Evolutionary conservation across 176 grass and related monocot species (phyloP), one percentile per base, ranked within the genome.

Genomic region (Zizania latifolia): DNA sequence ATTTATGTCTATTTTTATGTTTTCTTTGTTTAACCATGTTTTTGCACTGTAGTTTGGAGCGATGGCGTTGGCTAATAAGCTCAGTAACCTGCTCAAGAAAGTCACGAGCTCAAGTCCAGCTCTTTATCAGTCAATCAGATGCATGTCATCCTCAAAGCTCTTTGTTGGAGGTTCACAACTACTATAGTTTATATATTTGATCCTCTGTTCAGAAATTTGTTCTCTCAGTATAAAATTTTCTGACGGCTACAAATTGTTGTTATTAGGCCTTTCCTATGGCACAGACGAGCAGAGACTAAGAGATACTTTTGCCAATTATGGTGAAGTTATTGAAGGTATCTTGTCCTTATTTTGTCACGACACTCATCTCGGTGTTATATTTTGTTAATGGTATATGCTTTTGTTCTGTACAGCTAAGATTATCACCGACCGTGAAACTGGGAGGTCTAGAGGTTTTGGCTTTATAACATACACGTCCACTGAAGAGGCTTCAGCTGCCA

Each of bases 381-480:
- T 79, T 71, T 45, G 29, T 4, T 83, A 15, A 65, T 15, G 4
- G 21, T 2, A 12, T 62, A 11, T 80, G 26, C 8, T 65, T 82
- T 65, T 56, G 48, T 70, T 58, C 13, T 71, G 12, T 78, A 13
- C 92, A 99, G 96, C 96, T 80, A 90, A 70, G 69, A 79, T 99
- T 62, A 99, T 99, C 41, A 16, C 70, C 4, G 96, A 99, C 51
- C 83, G 89, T 17, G 89, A 94, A 2, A 84, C 92, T 71, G 96
- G 92, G 36, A 92, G 92, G 73, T 99, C 96, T 27, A 92, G 96
- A 82, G 96, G 96, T 48, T 99, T 99, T 88, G 96, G 96, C 27
- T 99, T 99, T 75, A 61, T 99, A 58, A 99, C 87, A 53, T 99
- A 82, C 62, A 62, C 86, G 46, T 92, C 92, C 16, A 55, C 37